Conservation (phyloP, 2,329 filamentous ascomycete genomes). For the Aspergillus sp. region DNA sequence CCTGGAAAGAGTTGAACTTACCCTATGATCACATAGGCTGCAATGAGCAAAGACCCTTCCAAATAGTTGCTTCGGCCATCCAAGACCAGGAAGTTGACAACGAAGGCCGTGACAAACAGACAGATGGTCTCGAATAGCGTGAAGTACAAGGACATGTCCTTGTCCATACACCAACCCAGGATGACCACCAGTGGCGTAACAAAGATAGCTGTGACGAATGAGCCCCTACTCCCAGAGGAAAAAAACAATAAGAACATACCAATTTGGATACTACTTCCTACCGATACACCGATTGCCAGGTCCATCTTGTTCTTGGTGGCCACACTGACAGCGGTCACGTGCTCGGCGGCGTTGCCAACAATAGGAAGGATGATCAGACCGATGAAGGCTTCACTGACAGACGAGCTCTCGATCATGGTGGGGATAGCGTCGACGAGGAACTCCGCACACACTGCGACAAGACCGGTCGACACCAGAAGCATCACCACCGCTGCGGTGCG, state of each 20-base stretch:
- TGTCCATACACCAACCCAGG: conserved; percentile 75
- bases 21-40: conserved; percentile 78
- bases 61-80: conserved; percentile 84
- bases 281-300: conserved; percentile 75
- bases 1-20: conserved; percentile 25
- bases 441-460: conserved; percentile 66
- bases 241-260: conserved; percentile 25
- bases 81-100: conserved; percentile 83
- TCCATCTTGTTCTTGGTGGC: conserved; percentile 86
- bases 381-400: conserved; percentile 71
- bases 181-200: conserved; percentile 75
- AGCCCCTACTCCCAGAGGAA: background rate
- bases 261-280: conserved; percentile 79
- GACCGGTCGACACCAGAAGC: conserved; percentile 55
- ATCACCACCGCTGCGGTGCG: conserved; percentile 59
- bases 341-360: conserved; percentile 78
- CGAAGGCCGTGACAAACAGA: conserved; percentile 77
- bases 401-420: conserved; percentile 61
- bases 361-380: conserved; percentile 75
- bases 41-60: conserved; percentile 74
- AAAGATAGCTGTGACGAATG: conserved; percentile 60
- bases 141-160: conserved; percentile 67
- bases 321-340: conserved; percentile 77
- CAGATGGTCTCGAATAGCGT: conserved; percentile 66
- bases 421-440: conserved; percentile 76